Evolutionary conservation across 345 rosid species (phyloP), one percentile per base, ranked within the genome.

Genomic region (Salix koriyanagi): DNA sequence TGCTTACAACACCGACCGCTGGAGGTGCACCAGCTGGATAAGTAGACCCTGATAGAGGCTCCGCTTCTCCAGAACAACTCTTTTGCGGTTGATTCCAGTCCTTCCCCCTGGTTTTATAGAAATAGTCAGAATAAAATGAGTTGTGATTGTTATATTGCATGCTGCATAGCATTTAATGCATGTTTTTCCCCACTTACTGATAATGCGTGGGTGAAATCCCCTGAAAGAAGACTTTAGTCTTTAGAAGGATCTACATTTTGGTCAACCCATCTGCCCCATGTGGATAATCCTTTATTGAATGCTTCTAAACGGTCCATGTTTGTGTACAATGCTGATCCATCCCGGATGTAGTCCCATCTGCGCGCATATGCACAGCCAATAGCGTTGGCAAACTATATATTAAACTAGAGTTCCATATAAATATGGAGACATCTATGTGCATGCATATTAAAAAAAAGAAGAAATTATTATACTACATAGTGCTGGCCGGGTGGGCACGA

Each of bases 121-220:
- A 75, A 65, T 10, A 42, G 48, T 30, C 6, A n/a, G 18, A 58
- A 50, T 68, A 41, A 9, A 23, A 41, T 42, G 16, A 36, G 32
- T 23, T 28, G 32, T 15, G 16, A 26, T 46, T 25, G 39, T 3
- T 46, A 11, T 8, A 13, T 16, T 28, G 2, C 10, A 66, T 30
- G 23, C 69, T 66, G 69, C 21, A 15, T 19, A 19, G 26, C 42
- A 66, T 28, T 30, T 13, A 58, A 23, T n/a, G 5, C 28, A 23
- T 30, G 5, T 62, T 66, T 18, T 26, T 1, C 15, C n/a, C 25
- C 73, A 84, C 96, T 92, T 83, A 92, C 98, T 46, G 74, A 64
- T 92, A 94, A 78, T 92, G 98, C 58, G 97, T 94, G 25, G 98
- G 97, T 69, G 98, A 94, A 75, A 94, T 91, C 78, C 94, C 97